Base-by-base conservation (phyloP, 2,329 filamentous ascomycete species). In the Mycosphaerella sp. region DNA sequence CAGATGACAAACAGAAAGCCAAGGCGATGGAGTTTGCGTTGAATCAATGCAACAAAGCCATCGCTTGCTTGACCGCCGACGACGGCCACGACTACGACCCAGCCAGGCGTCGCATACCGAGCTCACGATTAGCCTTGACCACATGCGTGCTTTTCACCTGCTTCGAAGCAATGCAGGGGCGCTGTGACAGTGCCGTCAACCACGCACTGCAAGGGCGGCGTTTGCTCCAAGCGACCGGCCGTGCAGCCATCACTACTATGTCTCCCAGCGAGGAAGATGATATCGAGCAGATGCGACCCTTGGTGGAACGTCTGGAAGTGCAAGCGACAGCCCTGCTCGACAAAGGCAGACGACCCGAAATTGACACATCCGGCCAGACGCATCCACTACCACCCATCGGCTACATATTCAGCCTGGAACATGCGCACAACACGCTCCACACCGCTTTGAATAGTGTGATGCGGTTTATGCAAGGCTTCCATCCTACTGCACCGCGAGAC, bases 121-220 rank as follows among this genome's bases (percentile, higher is more conserved):
- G 62, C 41, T 64, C 62, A 29, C 50, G 62, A 14, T 53, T 68
- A 12, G 63, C 64, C 11, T 53, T 69, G 31, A 66, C 62, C 11
- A 67, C 66, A 2, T 69, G 66, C 51, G 64, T 68, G 5, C 59
- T 69, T 9, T 69, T 68, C 41, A 69, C 66, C 5, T 67, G 66
- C 51, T 67, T 69, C 45, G 66, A 69, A 53, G 62, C 66, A 7
- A 64, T 68, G 64, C 66, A 68, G 56, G 66, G 66, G 14, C 61
- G 63, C n/a, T 66, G 64, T 53, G 66, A 68, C 51, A 67, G 64
- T 38, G 66, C 66, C 8, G 65, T 68, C n/a, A 64, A 64, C 26
- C 65, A 68, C 42, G 66, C 66, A 3, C 53, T 67, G 2, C 66
- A 68, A 48, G 66, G 66, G 6, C 49, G 62, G 42, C 59, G 61